These are phyloP conservation scores for Scortechinia acanthostroma DNA, from an alignment of 2,329 filamentous ascomycete genomes.

Conservation along the genomic window DNA sequence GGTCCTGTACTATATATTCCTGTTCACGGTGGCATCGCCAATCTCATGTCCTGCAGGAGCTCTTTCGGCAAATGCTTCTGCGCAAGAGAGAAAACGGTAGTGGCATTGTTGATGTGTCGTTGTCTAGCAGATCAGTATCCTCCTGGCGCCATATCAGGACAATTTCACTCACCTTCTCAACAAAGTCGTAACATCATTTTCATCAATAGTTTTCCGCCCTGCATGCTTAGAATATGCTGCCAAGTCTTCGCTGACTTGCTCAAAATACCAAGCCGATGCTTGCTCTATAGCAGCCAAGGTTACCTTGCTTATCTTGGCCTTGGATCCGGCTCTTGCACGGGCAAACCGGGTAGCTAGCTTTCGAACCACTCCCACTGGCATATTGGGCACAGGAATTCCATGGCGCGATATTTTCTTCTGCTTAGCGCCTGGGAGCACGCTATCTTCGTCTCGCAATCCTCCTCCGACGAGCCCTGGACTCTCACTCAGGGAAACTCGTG, in stretches of 20 bases:
- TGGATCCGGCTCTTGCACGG: conserved; percentile 56
- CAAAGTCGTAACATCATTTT: conserved; percentile 73
- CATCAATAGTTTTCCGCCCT: conserved; percentile 77
- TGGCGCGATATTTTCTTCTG: conserved; percentile 60
- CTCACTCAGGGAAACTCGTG: conserved; percentile 4
- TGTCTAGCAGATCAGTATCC: conserved; percentile 47
- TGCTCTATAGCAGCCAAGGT: conserved; percentile 69
- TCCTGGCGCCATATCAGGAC: conserved; percentile 3
- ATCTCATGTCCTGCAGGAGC: conserved; percentile 73
- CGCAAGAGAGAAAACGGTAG: conserved; percentile 79
- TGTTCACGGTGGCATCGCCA: conserved; percentile 47
- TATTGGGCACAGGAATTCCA: conserved; percentile 68
- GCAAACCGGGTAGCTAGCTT: conserved; percentile 66
- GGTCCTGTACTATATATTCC: not conserved
- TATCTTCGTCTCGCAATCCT: conserved; percentile 7
- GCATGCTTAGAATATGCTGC: conserved; percentile 75
- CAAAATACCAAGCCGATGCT: conserved; percentile 86
- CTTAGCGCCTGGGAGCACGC: conserved; percentile 7
- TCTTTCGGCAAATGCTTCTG: conserved; percentile 77
- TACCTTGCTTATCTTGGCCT: conserved; percentile 66
- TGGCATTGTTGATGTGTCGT: conserved; percentile 64
- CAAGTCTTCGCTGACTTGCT: conserved; percentile 76
- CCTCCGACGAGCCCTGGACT: conserved; percentile 8
- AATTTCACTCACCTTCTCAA: conserved; percentile 67
- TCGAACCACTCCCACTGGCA: conserved; percentile 71